Evolutionary conservation across 208 protist genomes (phyloP).

Genomic region (Wallacemonas sp.): DNA sequence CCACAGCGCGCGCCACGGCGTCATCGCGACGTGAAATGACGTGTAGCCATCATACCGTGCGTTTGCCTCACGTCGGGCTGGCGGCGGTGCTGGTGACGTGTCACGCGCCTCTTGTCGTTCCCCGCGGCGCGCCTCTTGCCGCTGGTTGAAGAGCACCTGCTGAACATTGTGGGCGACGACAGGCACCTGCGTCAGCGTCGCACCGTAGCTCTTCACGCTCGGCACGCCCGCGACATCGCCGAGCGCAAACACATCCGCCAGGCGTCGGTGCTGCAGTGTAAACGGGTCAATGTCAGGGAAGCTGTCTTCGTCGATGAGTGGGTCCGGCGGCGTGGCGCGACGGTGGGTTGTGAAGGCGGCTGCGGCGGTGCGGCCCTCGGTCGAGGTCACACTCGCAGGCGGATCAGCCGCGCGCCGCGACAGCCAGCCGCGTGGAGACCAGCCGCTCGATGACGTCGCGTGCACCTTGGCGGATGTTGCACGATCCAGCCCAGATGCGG

Average conservation of each 20-base stretch:
- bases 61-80: slow-evolving; percentile 12
- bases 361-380: background rate
- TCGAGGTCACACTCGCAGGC: too few relatives aligned
- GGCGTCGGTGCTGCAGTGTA: slow-evolving; percentile 73
- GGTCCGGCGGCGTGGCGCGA: background rate
- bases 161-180: slow-evolving; percentile 83
- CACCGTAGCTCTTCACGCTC: slow-evolving; percentile 79
- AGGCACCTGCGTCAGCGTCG: slow-evolving; percentile 70
- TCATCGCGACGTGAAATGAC: slow-evolving; percentile 82
- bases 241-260: slow-evolving; percentile 77
- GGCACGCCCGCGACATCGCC: slow-evolving; percentile 82
- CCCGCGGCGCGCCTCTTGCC: background rate
- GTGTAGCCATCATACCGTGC: slow-evolving; percentile 74
- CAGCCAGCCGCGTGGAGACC: too few relatives aligned
- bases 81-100: background rate
- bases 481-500: background rate
- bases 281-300: slow-evolving; percentile 76
- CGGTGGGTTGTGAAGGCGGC: slow-evolving; percentile 7
- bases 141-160: slow-evolving; percentile 37
- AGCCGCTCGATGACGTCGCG: too few relatives aligned
- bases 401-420: too few relatives aligned
- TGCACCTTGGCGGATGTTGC: background rate
- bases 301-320: slow-evolving; percentile 23
- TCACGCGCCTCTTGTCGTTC: background rate
- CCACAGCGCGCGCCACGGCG: slow-evolving; percentile 84